Evolutionary conservation across 78 protist species (phyloP).

Genomic region (Protostelium mycophagum): DNA sequence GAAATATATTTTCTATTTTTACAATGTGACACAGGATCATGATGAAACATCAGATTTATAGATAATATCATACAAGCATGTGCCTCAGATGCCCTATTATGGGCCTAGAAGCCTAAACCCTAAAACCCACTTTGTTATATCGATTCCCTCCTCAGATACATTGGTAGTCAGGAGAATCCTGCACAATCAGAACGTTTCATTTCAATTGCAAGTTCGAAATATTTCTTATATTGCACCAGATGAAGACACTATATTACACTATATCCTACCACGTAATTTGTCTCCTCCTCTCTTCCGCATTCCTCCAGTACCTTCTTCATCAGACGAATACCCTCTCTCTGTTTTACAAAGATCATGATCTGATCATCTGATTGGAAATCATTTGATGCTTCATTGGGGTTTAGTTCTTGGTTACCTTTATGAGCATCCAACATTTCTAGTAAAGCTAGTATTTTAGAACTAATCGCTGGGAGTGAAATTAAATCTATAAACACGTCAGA

Average conservation of each 20-base stretch:
- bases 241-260: background rate
- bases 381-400: background rate
- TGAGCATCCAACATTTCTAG: background rate
- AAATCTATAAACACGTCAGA: background rate
- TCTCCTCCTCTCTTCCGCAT: background rate
- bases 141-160: background rate
- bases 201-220: background rate
- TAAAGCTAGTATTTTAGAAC: background rate
- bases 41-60: too few relatives aligned
- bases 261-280: background rate
- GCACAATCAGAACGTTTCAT: too few relatives aligned
- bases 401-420: background rate
- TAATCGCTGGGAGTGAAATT: background rate
- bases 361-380: background rate
- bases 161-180: background rate
- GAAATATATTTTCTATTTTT: too few relatives aligned
- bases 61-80: too few relatives aligned
- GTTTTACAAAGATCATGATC: background rate
- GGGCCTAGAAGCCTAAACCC: too few relatives aligned
- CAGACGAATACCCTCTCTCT: background rate
- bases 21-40: too few relatives aligned
- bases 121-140: background rate
- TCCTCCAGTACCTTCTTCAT: background rate
- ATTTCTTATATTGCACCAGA: background rate
- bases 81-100: too few relatives aligned